Base-by-base conservation (phyloP, 805 yeast genomes). In the Myxozyma vanderwaltii region DNA sequence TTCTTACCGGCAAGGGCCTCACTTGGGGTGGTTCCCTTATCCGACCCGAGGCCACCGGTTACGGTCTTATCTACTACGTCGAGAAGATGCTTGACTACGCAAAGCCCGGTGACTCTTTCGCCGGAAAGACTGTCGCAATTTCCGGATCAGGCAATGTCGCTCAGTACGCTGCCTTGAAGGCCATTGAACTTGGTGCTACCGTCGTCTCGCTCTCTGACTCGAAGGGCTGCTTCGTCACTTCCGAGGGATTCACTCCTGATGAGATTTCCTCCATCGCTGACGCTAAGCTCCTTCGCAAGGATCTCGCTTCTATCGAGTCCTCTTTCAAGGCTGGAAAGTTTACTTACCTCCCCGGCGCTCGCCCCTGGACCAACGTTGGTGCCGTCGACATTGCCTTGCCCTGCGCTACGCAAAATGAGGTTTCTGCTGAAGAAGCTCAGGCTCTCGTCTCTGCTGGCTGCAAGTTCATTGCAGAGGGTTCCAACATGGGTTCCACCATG, bases 121-220 rank as follows among this genome's bases (percentile, higher is more conserved):
- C 82, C 68, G 97, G 96, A 76, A 92, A 94, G 84, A 85, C 88
- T 75, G 98, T 94, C 69, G 91, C 96, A 72, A 85, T 92, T 73
- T 91, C 97, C 61, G 99, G 99, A 76, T 86, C 97, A 67, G 99
- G 99, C 79, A 92, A 92, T 80, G 99, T 92, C 76, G 99, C 99
- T 63, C 99, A 92, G 82, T 92, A 83, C 80, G 99, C 99, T 72
- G 99, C 99, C 59, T 82, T 92, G 76, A 92, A 92, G 84, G 95
- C 87, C 67, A 90, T 92, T 66, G 97, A 94, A 82, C 85, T 94
- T 71, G 99, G 99, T 70, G 97, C 96, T 72, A 86, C 84, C 64
- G 98, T 92, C 71, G 88, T 92, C 54, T 89, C 97, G 39, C 82
- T 92, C 68, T 90, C 97, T 61, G 99, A 92, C 80, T 92, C 98